phyloP scores from a whole-genome alignment of 2,329 filamentous ascomycete species.

The Penicillium sumatraense region DNA sequence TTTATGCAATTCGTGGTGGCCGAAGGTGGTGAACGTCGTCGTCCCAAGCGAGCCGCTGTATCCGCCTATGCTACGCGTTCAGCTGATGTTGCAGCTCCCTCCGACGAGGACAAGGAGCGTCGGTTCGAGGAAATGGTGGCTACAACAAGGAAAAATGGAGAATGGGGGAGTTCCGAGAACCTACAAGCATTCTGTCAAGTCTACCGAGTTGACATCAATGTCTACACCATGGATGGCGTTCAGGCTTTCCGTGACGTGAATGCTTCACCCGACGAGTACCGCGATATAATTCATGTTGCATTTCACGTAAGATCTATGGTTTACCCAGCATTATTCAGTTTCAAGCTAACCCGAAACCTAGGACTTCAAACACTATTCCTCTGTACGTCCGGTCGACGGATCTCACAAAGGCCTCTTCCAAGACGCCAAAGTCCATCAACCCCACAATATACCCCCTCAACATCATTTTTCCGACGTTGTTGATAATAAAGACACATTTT shows the following conservation, averaged over 20 bases:
- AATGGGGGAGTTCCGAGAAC: constrained; percentile 70
- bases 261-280: constrained; percentile 40
- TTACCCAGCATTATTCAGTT: not conserved
- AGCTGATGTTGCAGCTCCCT: constrained; percentile 47
- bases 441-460: constrained; percentile 26
- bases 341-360: constrained; percentile 37
- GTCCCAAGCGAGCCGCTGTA: constrained; percentile 57
- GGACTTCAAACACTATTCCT: constrained; percentile 70
- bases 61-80: constrained; percentile 52
- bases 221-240: constrained; percentile 55
- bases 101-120: constrained; percentile 60
- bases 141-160: constrained; percentile 63
- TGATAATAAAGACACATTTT: not conserved
- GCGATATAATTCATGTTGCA: constrained; percentile 60
- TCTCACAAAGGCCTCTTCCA: constrained; percentile 59
- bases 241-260: constrained; percentile 52
- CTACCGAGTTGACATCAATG: constrained; percentile 65
- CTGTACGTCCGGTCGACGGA: constrained; percentile 64
- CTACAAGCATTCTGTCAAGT: constrained; percentile 68
- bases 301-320: constrained; percentile 59
- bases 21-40: constrained; percentile 61
- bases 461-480: constrained; percentile 6
- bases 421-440: constrained; percentile 44
- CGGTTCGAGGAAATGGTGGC: constrained; percentile 63
- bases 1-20: constrained; percentile 67